Evolutionary conservation across 306 rosid genomes (phyloP).

Genomic region (Glycyrrhiza uralensis): DNA sequence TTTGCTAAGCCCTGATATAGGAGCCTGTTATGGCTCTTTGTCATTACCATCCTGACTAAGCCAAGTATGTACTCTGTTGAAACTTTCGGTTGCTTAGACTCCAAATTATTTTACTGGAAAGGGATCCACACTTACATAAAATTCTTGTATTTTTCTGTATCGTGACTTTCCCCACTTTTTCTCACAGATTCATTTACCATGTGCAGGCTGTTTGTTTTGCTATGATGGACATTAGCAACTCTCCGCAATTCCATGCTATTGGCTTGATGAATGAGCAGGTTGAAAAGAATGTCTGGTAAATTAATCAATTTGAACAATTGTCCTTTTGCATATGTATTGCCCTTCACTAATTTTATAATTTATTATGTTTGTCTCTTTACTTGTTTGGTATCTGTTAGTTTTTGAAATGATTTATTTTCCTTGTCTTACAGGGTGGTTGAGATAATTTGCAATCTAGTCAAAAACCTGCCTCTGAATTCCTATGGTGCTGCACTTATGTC

Average conservation of each 20-base stretch:
- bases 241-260: constrained; percentile 41
- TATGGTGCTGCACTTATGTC: constrained; percentile 72
- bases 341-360: neutral
- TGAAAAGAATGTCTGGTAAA: constrained; percentile 70
- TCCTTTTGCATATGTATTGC: constrained; percentile 5
- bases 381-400: constrained; percentile 1
- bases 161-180: neutral
- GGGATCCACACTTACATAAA: constrained; percentile 11
- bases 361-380: neutral
- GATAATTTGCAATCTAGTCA: constrained; percentile 66
- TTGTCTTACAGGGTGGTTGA: constrained; percentile 68
- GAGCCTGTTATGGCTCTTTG: constrained; percentile 14
- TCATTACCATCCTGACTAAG: neutral
- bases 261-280: constrained; percentile 40
- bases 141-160: constrained; percentile 6
- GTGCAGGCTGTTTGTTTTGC: constrained; percentile 73
- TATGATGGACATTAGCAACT: constrained; percentile 52
- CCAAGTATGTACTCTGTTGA: constrained; percentile 6
- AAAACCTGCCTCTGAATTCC: constrained; percentile 60
- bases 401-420: constrained; percentile 6
- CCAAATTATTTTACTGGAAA: neutral
- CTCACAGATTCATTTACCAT: constrained; percentile 16
- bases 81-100: constrained; percentile 18
- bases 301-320: constrained; percentile 9
- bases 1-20: neutral